Conservation (phyloP, 495 filamentous ascomycete species). For the Geoglossum glabrum region DNA sequence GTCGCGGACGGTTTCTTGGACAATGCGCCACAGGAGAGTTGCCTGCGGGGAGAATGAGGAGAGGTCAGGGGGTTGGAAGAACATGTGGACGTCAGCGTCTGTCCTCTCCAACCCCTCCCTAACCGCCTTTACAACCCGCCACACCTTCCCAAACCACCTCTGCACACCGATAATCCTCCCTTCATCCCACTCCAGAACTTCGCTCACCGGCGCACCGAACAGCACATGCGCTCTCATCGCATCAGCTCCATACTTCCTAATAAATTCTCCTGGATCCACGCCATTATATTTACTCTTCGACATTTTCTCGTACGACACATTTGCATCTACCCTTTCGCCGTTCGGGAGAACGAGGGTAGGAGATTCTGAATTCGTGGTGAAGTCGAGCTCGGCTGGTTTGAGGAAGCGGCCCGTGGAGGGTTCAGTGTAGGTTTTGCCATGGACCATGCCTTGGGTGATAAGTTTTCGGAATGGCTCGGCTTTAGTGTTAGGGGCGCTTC, state of each 20-base stretch:
- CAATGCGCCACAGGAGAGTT: conserved; percentile 35
- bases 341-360: conserved; percentile 29
- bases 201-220: conserved; percentile 66
- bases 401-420: conserved; percentile 58
- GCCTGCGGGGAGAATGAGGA: conserved; percentile 18
- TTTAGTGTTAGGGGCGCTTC: conserved; percentile 14
- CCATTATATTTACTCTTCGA: conserved; percentile 92
- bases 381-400: conserved; percentile 54
- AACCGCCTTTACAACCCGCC: conserved; percentile 30
- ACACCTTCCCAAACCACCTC: conserved; percentile 52
- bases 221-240: conserved; percentile 70
- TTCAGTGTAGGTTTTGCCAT: conserved; percentile 64
- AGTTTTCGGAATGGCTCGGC: conserved; percentile 62
- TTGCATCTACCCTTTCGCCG: conserved; percentile 21
- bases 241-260: conserved; percentile 58
- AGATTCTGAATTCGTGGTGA: conserved; percentile 21
- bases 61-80: not conserved
- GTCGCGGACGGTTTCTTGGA: conserved; percentile 44
- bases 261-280: conserved; percentile 57
- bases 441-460: conserved; percentile 82
- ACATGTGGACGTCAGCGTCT: conserved; percentile 2
- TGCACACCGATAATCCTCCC: conserved; percentile 61
- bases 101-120: not conserved
- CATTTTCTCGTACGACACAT: conserved; percentile 71
- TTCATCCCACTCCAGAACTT: conserved; percentile 76